Base-by-base conservation (phyloP, 805 yeast genomes). In the Komagataella kurtzmanii region DNA sequence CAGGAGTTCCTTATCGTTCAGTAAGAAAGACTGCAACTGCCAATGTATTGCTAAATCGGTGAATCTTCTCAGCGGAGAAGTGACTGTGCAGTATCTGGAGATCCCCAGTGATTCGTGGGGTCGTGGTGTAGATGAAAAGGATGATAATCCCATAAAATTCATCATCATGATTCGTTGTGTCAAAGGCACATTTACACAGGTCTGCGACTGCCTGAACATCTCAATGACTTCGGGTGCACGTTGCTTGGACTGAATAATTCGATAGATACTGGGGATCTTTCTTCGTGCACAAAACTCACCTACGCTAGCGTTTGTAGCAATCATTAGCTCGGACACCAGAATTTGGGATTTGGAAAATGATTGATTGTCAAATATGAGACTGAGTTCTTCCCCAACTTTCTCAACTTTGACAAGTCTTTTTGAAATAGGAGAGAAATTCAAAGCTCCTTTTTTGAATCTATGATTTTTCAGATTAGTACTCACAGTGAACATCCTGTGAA, bases 1-100 rank as follows among this genome's bases (percentile, higher is more conserved):
- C n/a, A 58, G 45, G 1, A 64, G 57, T 53, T 49, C 54, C 48
- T 1, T 58, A 40, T 57, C 62, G 14, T 55, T 56, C 2, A 55
- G 56, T 14, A 82, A 52, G 51, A 60, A 63, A 1, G 78, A 61
- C 52, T 80, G 83, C 1, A 87, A 55, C 58, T 85, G 91, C 79
- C 90, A 77, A 59, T 90, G 97, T 59, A 83, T 83, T 7, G 89
- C 63, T 54, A 89, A 65, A 63, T 91, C 98, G 6, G 85, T 81
- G 57, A 77, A 85, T 56, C 98, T 71, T 62, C 98, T 73, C 56
- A 93, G 69, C 2, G 99, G 98, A 0, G 97, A 89, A 0, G 98
- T 90, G 7, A 86, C 83, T 17, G 88, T 85, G 4, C 84, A 72
- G 59, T 90, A 88, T 5, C 68, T 62, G 0, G 66, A 63, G 7